Conservation (phyloP, 805 yeast species). For the Kurtzmaniella cleridarum region DNA sequence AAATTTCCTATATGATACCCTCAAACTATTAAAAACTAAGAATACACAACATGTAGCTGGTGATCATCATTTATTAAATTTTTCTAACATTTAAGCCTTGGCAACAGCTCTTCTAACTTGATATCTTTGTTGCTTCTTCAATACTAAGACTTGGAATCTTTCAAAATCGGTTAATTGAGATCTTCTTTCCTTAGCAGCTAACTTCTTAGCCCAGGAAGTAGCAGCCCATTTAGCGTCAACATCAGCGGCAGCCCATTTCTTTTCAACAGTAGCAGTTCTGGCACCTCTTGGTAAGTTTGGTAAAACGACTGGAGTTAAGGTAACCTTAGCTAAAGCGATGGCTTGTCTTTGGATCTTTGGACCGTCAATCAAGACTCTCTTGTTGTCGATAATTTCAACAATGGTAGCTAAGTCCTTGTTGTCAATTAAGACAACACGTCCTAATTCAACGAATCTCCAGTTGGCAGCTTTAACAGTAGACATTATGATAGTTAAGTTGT, state of each 20-base stretch:
- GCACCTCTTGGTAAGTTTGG: slow-evolving; percentile 91
- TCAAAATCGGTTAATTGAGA: slow-evolving; percentile 92
- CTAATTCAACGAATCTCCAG: slow-evolving; percentile 99
- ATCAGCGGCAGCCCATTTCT: slow-evolving; percentile 92
- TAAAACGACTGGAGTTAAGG: slow-evolving; percentile 87
- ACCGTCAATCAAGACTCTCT: slow-evolving; percentile 97
- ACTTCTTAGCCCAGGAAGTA: slow-evolving; percentile 96
- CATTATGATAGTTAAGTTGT: slow-evolving; percentile 12
- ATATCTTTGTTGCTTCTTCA: slow-evolving; percentile 95
- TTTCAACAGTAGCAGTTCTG: slow-evolving; percentile 75
- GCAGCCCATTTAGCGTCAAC: slow-evolving; percentile 87
- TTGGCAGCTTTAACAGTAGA: slow-evolving; percentile 85
- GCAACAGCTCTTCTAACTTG: slow-evolving; percentile 95
- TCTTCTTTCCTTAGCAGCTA: slow-evolving; percentile 93
- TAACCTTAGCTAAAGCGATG: slow-evolving; percentile 77
- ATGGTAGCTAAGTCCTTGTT: slow-evolving; percentile 92
- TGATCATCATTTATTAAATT: slow-evolving; percentile 10
- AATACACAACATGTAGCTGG: slow-evolving; percentile 19
- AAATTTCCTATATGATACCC: slow-evolving; percentile 22
- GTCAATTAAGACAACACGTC: slow-evolving; percentile 91
- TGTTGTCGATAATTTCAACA: slow-evolving; percentile 98
- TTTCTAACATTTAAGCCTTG: slow-evolving; percentile 63
- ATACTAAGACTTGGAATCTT: slow-evolving; percentile 98
- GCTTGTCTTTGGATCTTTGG: slow-evolving; percentile 95
- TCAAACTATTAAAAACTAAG: slow-evolving; percentile 20